Evolutionary conservation across 2,329 filamentous ascomycete species (phyloP), one percentile per base, ranked within the genome.

Genomic region (Aspergillus sclerotialis): DNA sequence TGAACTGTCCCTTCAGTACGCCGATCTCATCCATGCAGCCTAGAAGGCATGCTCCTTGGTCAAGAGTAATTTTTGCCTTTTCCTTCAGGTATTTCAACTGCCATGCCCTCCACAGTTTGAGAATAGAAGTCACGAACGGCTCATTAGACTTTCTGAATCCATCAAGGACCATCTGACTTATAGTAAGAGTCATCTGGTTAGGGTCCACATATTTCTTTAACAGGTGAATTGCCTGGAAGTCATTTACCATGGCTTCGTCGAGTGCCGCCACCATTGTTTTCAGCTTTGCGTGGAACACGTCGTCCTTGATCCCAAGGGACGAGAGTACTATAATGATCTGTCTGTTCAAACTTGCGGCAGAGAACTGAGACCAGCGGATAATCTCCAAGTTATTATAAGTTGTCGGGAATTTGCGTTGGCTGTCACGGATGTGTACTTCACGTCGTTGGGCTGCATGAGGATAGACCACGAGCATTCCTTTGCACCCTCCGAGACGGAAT

Each of bases 401-500:
- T 0, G 84, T 76, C 13, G 73, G 69, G 53, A 98, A 98, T 58
- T 98, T 98, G 50, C 83, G 73, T 53, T 98, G 92, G 9, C 86
- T 94, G 10, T 78, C 75, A 2, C 92, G 80, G 32, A 95, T 79
- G 33, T 85, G 79, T 0, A 96, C 75, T 37, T 89, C 77, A 18
- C 72, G 75, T 0, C 72, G 73, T 40, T 73, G 73, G 7, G 80
- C 75, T n/a, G n/a, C n/a, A 4, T 81, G 72, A 0, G 83, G 76
- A 61, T 85, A 90, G 4, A 87, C 71, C 0, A 80, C 78, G 12
- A 98, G 69, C 10, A 98, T 80, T 0, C 92, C 92, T 63, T 98
- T 98, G 63, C 81, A 89, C 1, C 92, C 92, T 7, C 86, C 89
- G 49, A 95, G 78, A 6, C 92, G 84, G 50, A 96, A 94, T 50